Base-by-base conservation (phyloP, 148 eudicot genomes). In the Drosera capensis region DNA sequence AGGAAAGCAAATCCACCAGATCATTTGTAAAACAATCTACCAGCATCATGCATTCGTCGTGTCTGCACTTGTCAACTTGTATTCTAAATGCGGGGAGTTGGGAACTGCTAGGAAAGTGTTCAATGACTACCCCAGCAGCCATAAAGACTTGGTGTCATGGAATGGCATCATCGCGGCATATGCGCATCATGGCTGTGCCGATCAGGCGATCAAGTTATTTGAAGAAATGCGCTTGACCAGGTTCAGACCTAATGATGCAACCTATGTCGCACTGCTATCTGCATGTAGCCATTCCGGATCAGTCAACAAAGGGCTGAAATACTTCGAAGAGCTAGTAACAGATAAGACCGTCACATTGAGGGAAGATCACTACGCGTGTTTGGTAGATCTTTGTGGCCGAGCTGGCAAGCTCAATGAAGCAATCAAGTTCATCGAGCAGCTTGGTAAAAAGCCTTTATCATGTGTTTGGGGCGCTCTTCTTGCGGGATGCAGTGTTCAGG, bases 271-370 rank as follows among this genome's bases (percentile, higher is more conserved):
- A 9, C 26, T 68, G 48, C 57, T 68, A 21, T 42, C 60, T 23
- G 73, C 73, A 5, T 68, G 73, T 30, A 68, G 68, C 64, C 65
- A 63, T 54, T 49, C 60, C 14, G 73, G 73, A 26, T 37, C 63
- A 35, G 57, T 63, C 9, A 53, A 68, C 8, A 45, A 58, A 42
- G 73, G 73, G 20, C 23, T 68, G 7, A 34, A 49, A 40, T 68
- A 52, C 56, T 68, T 68, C 29, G 38, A 53, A 2, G 39, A 24
- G 30, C 65, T 68, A 37, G 14, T 37, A 20, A 49, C 23, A 11
- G 65, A 68, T 30, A 35, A 20, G 24, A 48, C 65, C 22, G 34
- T 63, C 25, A 24, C 43, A 39, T 6, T 58, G 43, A 58, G 61
- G 40, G 57, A 63, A 40, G 65, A 63, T 29, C 73, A 68, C 43